Conservation (phyloP, 2,329 filamentous ascomycete species). For the Thyridium curvatum region DNA sequence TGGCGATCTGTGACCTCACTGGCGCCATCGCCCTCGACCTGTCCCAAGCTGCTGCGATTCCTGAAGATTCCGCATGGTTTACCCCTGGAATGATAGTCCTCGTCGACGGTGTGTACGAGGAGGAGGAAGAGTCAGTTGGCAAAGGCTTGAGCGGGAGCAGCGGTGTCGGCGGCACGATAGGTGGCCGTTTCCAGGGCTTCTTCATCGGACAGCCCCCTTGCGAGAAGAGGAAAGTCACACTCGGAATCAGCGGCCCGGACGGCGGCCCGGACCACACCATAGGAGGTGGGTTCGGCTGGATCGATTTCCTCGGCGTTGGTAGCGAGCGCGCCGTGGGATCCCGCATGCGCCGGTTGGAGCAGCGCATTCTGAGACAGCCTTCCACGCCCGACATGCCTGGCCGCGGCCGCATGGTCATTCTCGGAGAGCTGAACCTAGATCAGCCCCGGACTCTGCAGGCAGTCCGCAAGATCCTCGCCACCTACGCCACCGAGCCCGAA, state of each 20-base stretch:
- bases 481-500: conserved; percentile 62
- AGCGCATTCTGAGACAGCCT: conserved; percentile 49
- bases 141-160: conserved; percentile 63
- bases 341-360: conserved; percentile 77
- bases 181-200: conserved; percentile 86
- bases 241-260: conserved; percentile 62
- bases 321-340: conserved; percentile 78
- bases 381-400: conserved; percentile 12
- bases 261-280: conserved; percentile 55
- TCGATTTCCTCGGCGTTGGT: conserved; percentile 88
- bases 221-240: conserved; percentile 69
- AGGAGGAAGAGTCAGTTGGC: conserved; percentile 69
- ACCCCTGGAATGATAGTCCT: conserved; percentile 93
- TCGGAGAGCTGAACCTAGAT: conserved; percentile 85
- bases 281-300: conserved; percentile 88
- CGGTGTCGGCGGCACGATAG: conserved; percentile 83
- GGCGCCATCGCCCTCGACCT: conserved; percentile 84
- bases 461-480: conserved; percentile 68
- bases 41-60: conserved; percentile 72
- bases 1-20: conserved; percentile 80
- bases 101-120: conserved; percentile 93
- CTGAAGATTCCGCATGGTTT: conserved; percentile 85
- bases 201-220: conserved; percentile 89
- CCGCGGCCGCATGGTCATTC: conserved; percentile 59
- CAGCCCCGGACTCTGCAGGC: conserved; percentile 75